Evolutionary conservation across 805 yeast genomes (phyloP).

Genomic region (Wickerhamomyces subpelliculosus): DNA sequence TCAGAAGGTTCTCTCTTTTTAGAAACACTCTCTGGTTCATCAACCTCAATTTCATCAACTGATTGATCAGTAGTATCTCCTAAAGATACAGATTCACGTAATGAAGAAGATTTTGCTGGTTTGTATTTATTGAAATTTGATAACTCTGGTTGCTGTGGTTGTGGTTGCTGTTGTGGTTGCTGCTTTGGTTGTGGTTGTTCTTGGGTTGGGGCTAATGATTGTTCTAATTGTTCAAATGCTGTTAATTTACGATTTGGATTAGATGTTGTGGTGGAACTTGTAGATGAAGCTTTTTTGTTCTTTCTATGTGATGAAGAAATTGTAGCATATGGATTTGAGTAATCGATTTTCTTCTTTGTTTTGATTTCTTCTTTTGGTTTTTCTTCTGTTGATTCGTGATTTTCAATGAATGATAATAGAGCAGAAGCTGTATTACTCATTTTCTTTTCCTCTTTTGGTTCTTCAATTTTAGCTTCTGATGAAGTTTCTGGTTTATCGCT

Average conservation of each 20-base stretch:
- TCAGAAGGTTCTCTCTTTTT: background rate
- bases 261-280: background rate
- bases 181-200: background rate
- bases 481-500: background rate
- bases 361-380: constrained; percentile 6
- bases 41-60: background rate
- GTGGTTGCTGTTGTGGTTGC: constrained; percentile 1
- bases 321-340: constrained; percentile 36
- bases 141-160: background rate
- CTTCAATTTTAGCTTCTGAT: background rate
- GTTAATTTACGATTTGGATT: constrained; percentile 7
- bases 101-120: constrained; percentile 30
- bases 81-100: constrained; percentile 25
- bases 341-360: constrained; percentile 12
- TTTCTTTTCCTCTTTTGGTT: constrained; percentile 18
- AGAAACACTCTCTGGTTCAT: background rate
- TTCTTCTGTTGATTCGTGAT: constrained; percentile 7
- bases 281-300: constrained; percentile 4
- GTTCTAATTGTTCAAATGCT: constrained; percentile 17
- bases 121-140: constrained; percentile 21
- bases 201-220: constrained; percentile 6
- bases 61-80: constrained; percentile 9
- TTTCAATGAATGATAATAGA: constrained; percentile 36
- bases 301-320: constrained; percentile 10
- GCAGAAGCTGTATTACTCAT: constrained; percentile 44